A percentile compares a stretch with the other conserved stretches of the same genome.
Evolutionary conservation across 352 stramenopile genomes (phyloP).

Genomic region (Pythium coloratum): DNA sequence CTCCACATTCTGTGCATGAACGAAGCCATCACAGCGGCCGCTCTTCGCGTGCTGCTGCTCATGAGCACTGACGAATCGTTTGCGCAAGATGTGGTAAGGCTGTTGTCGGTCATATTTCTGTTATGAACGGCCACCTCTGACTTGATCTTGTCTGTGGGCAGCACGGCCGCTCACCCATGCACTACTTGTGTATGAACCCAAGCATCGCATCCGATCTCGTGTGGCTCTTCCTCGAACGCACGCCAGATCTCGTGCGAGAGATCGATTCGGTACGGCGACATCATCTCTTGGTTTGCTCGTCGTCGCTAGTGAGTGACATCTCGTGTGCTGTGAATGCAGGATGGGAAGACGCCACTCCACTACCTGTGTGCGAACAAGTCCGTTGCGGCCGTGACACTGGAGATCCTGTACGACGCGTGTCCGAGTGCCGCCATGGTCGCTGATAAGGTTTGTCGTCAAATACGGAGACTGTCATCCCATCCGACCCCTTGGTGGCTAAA

Average conservation of each 20-base stretch:
- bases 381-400: slow-evolving; percentile 49
- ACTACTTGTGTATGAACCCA: slow-evolving; percentile 72
- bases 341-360: slow-evolving; percentile 58
- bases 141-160: slow-evolving; percentile 15
- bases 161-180: slow-evolving; percentile 59
- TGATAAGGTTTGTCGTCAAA: slow-evolving; percentile 38
- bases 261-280: slow-evolving; percentile 41
- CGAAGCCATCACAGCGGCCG: slow-evolving; percentile 35
- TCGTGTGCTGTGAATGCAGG: slow-evolving; percentile 24
- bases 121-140: background rate
- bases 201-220: slow-evolving; percentile 53
- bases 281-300: background rate
- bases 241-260: slow-evolving; percentile 48
- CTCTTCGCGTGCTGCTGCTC: slow-evolving; percentile 43
- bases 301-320: background rate
- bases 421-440: slow-evolving; percentile 50
- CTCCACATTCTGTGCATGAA: slow-evolving; percentile 75
- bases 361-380: slow-evolving; percentile 60
- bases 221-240: slow-evolving; percentile 74
- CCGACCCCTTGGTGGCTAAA: background rate
- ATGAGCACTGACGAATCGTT: slow-evolving; percentile 46
- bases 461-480: background rate
- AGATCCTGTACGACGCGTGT: slow-evolving; percentile 73
- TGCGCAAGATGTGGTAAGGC: slow-evolving; percentile 45
- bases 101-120: background rate